Percentiles rank a stretch among this genome's conserved stretches.
phyloP scores from a whole-genome alignment of 1,284 basidiomycete species.

The Cutaneotrichosporon cutaneum region DNA sequence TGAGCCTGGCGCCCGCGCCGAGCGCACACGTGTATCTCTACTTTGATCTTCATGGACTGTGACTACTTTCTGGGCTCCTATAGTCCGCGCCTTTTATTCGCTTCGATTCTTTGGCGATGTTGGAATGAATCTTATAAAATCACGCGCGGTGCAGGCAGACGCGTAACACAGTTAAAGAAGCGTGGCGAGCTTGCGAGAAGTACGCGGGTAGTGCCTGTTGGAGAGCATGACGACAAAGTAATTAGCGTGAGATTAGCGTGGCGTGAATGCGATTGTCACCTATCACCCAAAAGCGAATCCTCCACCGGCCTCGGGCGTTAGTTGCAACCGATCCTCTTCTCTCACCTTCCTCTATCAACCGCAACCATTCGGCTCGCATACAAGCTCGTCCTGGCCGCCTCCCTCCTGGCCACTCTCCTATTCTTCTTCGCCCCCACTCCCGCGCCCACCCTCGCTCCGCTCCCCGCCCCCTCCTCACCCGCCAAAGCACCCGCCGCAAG shows the following conservation, averaged over 20 bases:
- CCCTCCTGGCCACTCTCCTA: not conserved
- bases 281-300: too few species aligned
- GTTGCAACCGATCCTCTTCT: not conserved
- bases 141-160: not conserved
- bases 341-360: not conserved
- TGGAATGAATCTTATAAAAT: conserved; percentile 27
- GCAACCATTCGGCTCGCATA: not conserved
- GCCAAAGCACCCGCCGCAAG: not conserved
- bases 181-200: too few species aligned
- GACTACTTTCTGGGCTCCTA: conserved; percentile 6
- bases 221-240: not conserved
- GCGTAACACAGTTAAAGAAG: not conserved
- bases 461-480: not conserved
- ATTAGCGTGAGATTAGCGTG: too few species aligned
- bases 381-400: conserved; percentile 10
- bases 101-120: conserved; percentile 22
- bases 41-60: conserved; percentile 16
- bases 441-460: not conserved
- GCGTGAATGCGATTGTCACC: too few species aligned
- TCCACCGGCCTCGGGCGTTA: too few species aligned
- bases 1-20: conserved; percentile 12
- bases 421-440: conserved; percentile 1
- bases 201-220: not conserved
- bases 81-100: conserved; percentile 13
- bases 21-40: conserved; percentile 7